These are phyloP conservation scores for Plasmodium relictum DNA, from an alignment of 169 alveolate species.

Conservation along the genomic window DNA sequence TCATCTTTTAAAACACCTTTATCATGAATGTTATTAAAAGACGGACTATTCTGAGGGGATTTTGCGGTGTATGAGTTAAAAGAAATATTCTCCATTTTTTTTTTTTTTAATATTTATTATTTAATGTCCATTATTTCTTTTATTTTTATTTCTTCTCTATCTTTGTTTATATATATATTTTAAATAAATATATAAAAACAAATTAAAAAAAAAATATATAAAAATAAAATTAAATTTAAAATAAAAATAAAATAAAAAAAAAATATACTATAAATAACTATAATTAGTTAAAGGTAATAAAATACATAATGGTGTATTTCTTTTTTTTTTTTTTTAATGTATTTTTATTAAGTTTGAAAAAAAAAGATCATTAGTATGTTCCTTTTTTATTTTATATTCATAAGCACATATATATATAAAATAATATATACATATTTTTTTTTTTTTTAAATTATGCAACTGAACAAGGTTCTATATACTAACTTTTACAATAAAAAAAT, in stretches of 20 bases:
- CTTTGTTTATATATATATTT: not conserved
- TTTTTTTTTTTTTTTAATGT: not conserved
- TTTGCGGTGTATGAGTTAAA: not conserved
- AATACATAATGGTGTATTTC: too few species aligned
- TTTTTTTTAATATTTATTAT: not conserved
- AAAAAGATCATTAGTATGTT: not conserved
- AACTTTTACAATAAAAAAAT: too few species aligned
- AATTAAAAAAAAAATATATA: not conserved
- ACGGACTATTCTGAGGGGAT: not conserved
- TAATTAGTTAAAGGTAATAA: too few species aligned
- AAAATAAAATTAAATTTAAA: not conserved
- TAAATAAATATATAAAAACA: not conserved
- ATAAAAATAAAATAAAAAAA: not conserved
- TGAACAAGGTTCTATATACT: too few species aligned
- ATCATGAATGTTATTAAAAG: not conserved
- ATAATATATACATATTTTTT: too few species aligned
- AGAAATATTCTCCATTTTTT: constrained; percentile 18
- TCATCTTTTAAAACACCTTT: constrained; percentile 24
- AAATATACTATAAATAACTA: not conserved
- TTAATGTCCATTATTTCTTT: not conserved
- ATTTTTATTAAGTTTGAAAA: not conserved
- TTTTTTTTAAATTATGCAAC: too few species aligned
- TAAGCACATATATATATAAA: not conserved
- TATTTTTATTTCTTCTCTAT: not conserved
- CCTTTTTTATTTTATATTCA: not conserved